Evolutionary conservation across 331 rosid genomes (phyloP).

Genomic region (Dryas integrifolia): DNA sequence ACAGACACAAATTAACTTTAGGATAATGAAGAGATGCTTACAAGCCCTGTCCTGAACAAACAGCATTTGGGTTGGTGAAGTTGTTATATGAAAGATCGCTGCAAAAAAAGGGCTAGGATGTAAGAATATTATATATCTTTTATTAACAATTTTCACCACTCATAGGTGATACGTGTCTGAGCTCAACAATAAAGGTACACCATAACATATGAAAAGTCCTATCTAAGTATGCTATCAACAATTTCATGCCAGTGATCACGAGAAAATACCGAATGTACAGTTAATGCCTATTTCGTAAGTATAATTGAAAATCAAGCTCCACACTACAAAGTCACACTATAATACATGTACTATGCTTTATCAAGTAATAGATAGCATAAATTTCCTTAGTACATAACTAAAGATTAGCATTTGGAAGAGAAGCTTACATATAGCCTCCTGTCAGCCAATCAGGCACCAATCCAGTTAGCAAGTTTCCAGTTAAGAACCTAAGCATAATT

Average conservation of each 20-base stretch:
- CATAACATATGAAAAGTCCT: no score
- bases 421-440: slow-evolving; percentile 44
- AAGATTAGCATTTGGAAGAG: slow-evolving; percentile 11
- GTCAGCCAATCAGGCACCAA: slow-evolving; percentile 47
- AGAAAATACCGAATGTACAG: neutral
- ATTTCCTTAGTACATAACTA: neutral
- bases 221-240: no score
- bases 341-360: neutral
- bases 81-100: slow-evolving; percentile 86
- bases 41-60: slow-evolving; percentile 47
- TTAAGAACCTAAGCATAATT: slow-evolving; percentile 46
- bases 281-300: neutral
- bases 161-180: no score
- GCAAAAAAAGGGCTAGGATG: slow-evolving; percentile 1
- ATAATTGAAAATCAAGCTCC: neutral
- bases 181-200: no score
- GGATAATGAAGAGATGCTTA: slow-evolving; percentile 36
- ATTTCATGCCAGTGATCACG: no score
- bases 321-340: no score
- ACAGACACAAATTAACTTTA: neutral
- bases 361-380: neutral
- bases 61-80: slow-evolving; percentile 31
- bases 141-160: no score
- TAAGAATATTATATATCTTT: no score
- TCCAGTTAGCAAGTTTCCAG: slow-evolving; percentile 68